Conservation (phyloP, 2,329 filamentous ascomycete genomes). For the Pochonia chlamydosporia region DNA sequence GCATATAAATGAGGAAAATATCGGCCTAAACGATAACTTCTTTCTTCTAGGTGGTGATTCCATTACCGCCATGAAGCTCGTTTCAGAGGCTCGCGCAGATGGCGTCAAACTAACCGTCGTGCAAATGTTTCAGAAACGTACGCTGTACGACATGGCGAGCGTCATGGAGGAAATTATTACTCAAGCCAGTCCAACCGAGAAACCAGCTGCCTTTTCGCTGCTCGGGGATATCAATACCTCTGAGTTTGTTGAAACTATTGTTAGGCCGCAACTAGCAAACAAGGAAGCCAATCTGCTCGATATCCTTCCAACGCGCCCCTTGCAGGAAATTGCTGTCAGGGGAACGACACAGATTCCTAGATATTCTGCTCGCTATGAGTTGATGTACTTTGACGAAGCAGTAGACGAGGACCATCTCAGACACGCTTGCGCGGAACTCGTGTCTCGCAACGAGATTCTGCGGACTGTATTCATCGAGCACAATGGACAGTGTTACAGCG, state of each 20-base stretch:
- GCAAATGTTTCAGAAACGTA: constrained; percentile 46
- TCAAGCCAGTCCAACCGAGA: neutral
- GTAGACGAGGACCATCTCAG: constrained; percentile 45
- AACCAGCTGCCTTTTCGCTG: constrained; percentile 35
- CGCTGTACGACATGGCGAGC: constrained; percentile 47
- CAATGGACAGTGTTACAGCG: constrained; percentile 44
- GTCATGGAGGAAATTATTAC: constrained; percentile 26
- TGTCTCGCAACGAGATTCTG: constrained; percentile 57
- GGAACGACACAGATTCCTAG: constrained; percentile 52
- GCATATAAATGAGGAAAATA: constrained; percentile 35
- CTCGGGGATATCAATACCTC: constrained; percentile 34
- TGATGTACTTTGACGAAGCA: constrained; percentile 52
- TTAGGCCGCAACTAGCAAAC: constrained; percentile 46
- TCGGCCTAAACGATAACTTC: constrained; percentile 52
- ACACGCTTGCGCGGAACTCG: constrained; percentile 46
- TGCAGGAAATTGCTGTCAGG: constrained; percentile 54
- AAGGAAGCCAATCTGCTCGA: constrained; percentile 46
- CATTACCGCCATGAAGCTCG: constrained; percentile 55
- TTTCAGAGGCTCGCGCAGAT: constrained; percentile 45
- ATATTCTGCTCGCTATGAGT: constrained; percentile 58
- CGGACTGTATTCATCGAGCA: constrained; percentile 58
- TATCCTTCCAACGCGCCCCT: constrained; percentile 51
- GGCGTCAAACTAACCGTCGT: constrained; percentile 46
- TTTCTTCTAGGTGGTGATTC: constrained; percentile 57
- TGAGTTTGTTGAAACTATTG: constrained; percentile 38